Base-by-base conservation (phyloP, 495 filamentous ascomycete species). In the Mytilinidion resinicola region DNA sequence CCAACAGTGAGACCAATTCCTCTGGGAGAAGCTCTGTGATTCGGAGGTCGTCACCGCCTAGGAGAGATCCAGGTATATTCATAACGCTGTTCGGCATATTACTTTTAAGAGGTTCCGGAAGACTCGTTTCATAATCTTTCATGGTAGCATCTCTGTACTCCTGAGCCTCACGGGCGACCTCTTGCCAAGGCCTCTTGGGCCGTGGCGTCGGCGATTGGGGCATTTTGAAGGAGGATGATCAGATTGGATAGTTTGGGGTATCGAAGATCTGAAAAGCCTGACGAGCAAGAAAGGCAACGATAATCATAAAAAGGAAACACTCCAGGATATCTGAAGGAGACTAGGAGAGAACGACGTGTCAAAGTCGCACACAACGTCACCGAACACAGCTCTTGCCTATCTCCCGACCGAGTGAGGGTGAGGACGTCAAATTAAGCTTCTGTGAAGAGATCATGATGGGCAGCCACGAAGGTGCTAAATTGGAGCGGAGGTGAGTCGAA, bases 21-120 rank as follows among this genome's bases (percentile, higher is more conserved):
- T 75, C 70, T 20, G 77, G 69, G 0, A 72, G 53, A 19, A 69
- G 70, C 46, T 78, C 76, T 0, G 81, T 84, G 38, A 82, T 80
- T 30, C 72, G 51, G 1, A 81, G 62, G 38, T 80, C 78, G 1
- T 70, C 60, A 3, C 68, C 43, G 0, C 76, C 72, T 1, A 86
- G 74, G 5, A 80, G 25, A 20, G 69, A 54, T 21, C 57, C 56
- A 11, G 78, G 75, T 10, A 80, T 57, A 0, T 39, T 56, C 12
- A 71, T 73, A 6, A 75, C 75, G 52, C 78, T 77, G 1, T 69
- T 61, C 8, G 77, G 76, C 0, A 78, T 55, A 3, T 68, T 60
- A 21, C 64, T 51, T 1, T 68, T 59, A 0, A 71, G 25, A 30
- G 25, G 25, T 2, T 66, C 56, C 8, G 72, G 72, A 9, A 74